Conservation (phyloP, 495 filamentous ascomycete genomes). For the Penicillium steckii region DNA sequence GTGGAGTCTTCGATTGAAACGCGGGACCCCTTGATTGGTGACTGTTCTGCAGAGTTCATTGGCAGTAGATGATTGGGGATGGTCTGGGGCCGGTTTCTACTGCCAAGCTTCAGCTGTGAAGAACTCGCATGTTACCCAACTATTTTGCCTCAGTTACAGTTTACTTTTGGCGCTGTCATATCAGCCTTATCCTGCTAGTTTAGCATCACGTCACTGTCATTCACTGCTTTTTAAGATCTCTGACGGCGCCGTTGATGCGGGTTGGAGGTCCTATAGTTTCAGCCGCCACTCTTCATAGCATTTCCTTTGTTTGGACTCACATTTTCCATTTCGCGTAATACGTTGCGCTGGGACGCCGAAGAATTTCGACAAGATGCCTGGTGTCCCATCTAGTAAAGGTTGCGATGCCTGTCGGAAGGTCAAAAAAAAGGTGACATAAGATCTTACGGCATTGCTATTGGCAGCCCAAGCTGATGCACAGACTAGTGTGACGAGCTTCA, state of each 20-base stretch:
- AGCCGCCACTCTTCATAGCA: not conserved
- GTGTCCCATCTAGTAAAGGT: conserved; percentile 44
- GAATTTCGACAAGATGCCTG: conserved; percentile 32
- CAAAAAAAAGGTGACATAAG: conserved; percentile 42
- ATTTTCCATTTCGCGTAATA: conserved; percentile 3
- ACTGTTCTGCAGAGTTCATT: not conserved
- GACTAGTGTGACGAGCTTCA: conserved; percentile 35
- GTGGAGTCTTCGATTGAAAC: not conserved
- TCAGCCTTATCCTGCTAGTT: not conserved
- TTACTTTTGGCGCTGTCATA: not conserved
- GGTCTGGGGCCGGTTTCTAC: not conserved
- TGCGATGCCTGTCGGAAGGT: conserved; percentile 47
- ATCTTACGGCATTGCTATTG: not conserved
- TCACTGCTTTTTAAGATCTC: not conserved
- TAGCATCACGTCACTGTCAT: not conserved
- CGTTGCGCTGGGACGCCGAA: not conserved
- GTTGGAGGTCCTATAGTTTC: not conserved
- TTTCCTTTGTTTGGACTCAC: not conserved
- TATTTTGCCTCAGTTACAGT: not conserved
- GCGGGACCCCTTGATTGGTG: not conserved
- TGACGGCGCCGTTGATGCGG: not conserved
- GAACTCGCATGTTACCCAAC: not conserved
- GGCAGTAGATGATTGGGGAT: not conserved
- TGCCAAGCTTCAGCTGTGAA: conserved; percentile 4
- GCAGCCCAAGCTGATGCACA: conserved; percentile 1